Evolutionary conservation across 2,329 filamentous ascomycete species (phyloP), one percentile per base, ranked within the genome.

Genomic region (Paramyrothecium roridum): DNA sequence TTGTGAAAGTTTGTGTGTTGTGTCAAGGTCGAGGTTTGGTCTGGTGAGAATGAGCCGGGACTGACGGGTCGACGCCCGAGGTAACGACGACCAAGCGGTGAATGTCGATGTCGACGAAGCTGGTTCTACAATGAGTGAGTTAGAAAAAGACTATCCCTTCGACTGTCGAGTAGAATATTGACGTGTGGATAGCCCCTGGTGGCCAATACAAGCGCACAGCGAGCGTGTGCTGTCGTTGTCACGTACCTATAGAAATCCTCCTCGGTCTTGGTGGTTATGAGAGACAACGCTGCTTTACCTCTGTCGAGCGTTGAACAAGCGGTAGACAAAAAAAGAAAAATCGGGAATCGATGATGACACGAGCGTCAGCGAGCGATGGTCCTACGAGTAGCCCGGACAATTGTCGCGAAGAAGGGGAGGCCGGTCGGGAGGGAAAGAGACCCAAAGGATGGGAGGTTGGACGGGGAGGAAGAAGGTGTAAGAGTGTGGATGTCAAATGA

Each of bases 1-100:
- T 73, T 47, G 48, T 65, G 63, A 52, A 53, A 59, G 46, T 8
- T 19, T 7, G 37, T 43, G n/a, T 30, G 26, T 30, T 4, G 26
- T 30, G 55, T 61, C 56, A 50, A 16, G 48, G 26, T 47, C 20
- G 50, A 50, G 49, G 33, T 33, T 52, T 57, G 48, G 56, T 58
- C 50, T 34, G 34, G 43, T 50, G 21, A 47, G 23, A 11, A 19
- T 21, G 19, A 43, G n/a, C 13, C 13, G 10, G 26, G 26, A 30
- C 26, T 30, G 10, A 10, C 26, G 26, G 26, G 26, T 30, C 26
- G 26, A 30, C 26, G 10, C 26, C 26, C 26, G 26, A 10, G 26
- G 10, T 30, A 30, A 30, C 4, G 26, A 30, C 26, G 10, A 10
- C 26, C 26, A 30, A 30, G 26, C 26, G 26, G 26, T 30, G 26